phyloP scores from a whole-genome alignment of 169 alveolate genomes.

The Eimeria brunetti region DNA sequence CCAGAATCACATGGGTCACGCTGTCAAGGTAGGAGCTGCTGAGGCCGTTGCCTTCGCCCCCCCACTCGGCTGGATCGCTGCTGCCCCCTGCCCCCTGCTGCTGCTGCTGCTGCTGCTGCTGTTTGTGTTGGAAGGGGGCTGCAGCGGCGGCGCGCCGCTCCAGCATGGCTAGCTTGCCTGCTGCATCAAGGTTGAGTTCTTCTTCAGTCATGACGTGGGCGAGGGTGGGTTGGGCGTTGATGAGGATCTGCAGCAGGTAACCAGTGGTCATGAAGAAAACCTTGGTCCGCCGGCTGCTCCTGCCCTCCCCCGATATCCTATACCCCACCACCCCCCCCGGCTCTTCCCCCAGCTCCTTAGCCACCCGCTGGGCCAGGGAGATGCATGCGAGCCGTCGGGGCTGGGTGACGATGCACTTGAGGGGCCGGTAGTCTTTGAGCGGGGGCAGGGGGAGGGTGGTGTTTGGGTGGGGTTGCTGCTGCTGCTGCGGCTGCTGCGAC shows the following conservation, averaged over 20 bases:
- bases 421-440: conserved; percentile 6
- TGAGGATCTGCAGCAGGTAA: conserved; percentile 80
- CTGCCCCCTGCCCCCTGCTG: neutral
- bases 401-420: conserved; percentile 81
- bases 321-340: conserved; percentile 78
- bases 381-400: conserved; percentile 83
- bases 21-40: neutral
- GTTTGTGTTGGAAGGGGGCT: neutral
- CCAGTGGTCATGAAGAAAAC: conserved; percentile 83
- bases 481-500: neutral
- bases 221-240: conserved; percentile 75
- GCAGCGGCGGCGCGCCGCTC: conserved; percentile 17
- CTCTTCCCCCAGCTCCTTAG: conserved; percentile 74
- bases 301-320: conserved; percentile 75
- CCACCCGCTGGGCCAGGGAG: conserved; percentile 81
- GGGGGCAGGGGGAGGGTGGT: neutral
- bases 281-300: conserved; percentile 40
- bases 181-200: conserved; percentile 35
- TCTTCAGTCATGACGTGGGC: conserved; percentile 71
- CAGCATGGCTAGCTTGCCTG: conserved; percentile 44
- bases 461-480: neutral
- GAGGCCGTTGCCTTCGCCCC: neutral
- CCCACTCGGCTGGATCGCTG: neutral
- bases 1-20: conserved; percentile 79
- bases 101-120: neutral